These are phyloP conservation scores for Xylaria scruposa DNA, from an alignment of 495 filamentous ascomycete species.

Conservation along the genomic window DNA sequence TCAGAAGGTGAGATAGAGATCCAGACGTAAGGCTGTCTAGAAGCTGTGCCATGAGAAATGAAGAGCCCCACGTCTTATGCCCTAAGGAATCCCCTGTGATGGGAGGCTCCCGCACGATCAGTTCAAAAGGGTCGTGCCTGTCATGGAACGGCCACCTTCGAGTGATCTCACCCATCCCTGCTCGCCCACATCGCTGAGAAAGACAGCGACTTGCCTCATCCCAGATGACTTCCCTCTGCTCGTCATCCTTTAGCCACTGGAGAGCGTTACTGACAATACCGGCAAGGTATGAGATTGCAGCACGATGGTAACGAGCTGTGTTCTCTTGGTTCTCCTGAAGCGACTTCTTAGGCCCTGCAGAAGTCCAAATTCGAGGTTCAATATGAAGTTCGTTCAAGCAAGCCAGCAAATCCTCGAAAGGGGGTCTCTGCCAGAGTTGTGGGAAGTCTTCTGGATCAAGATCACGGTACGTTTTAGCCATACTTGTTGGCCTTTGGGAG, in stretches of 20 bases:
- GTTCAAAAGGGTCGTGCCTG: constrained; percentile 51
- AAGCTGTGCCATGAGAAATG: constrained; percentile 81
- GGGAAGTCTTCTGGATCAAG: constrained; percentile 42
- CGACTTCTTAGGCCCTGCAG: constrained; percentile 35
- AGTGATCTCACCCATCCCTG: constrained; percentile 74
- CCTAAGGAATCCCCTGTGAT: constrained; percentile 87
- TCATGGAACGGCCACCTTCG: constrained; percentile 71
- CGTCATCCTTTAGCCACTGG: constrained; percentile 75
- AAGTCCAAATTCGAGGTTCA: constrained; percentile 51
- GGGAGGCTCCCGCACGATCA: constrained; percentile 83
- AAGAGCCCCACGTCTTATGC: constrained; percentile 90
- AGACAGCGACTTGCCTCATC: constrained; percentile 77
- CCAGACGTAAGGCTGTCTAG: constrained; percentile 55
- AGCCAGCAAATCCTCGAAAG: constrained; percentile 43
- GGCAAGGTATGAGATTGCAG: constrained; percentile 69
- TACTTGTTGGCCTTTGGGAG: background rate
- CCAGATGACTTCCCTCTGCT: constrained; percentile 76
- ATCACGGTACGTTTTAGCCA: constrained; percentile 10
- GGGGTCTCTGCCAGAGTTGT: constrained; percentile 55
- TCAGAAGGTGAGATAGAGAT: constrained; percentile 48
- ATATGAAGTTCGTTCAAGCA: constrained; percentile 48
- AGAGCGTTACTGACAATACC: constrained; percentile 76
- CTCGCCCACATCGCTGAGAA: constrained; percentile 81
- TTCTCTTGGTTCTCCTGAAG: constrained; percentile 43
- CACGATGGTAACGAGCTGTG: constrained; percentile 40